phyloP scores from a whole-genome alignment of 352 stramenopile species.

The Phytopythium montanum region DNA sequence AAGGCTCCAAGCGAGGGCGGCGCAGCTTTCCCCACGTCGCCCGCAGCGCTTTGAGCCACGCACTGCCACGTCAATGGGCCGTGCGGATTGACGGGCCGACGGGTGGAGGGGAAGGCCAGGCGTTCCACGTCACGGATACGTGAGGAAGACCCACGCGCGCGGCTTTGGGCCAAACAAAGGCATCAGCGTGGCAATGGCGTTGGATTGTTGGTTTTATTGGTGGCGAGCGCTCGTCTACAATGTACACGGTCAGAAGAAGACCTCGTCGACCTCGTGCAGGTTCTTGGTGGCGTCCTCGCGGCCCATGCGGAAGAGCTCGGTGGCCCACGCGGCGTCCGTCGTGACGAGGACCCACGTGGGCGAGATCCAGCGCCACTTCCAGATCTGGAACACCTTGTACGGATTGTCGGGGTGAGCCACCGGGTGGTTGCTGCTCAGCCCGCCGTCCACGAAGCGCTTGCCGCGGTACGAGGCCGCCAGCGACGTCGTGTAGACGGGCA shows the following conservation, averaged over 20 bases:
- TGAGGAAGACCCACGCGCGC: background rate
- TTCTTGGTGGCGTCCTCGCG: slow-evolving; percentile 66
- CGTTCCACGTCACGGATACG: background rate
- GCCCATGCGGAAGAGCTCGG: slow-evolving; percentile 73
- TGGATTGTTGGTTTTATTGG: background rate
- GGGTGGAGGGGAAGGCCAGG: background rate
- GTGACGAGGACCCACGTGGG: slow-evolving; percentile 76
- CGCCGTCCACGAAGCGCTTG: slow-evolving; percentile 71
- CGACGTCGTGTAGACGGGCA: slow-evolving; percentile 72
- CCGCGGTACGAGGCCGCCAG: slow-evolving; percentile 59
- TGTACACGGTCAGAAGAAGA: slow-evolving; percentile 30
- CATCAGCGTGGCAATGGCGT: background rate
- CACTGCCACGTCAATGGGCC: background rate
- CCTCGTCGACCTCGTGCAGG: slow-evolving; percentile 61
- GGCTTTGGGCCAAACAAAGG: background rate
- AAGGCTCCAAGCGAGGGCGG: background rate
- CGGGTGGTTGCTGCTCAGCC: slow-evolving; percentile 68
- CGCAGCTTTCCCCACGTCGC: background rate
- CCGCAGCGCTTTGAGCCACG: background rate
- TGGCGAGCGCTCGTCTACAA: background rate
- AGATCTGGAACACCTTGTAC: slow-evolving; percentile 82
- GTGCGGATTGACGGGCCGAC: background rate
- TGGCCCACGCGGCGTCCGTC: slow-evolving; percentile 69
- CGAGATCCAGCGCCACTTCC: slow-evolving; percentile 78
- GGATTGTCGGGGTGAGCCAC: slow-evolving; percentile 46